These are phyloP conservation scores for Aspergillus indologenus DNA, from an alignment of 495 filamentous ascomycete species.

Conservation along the genomic window DNA sequence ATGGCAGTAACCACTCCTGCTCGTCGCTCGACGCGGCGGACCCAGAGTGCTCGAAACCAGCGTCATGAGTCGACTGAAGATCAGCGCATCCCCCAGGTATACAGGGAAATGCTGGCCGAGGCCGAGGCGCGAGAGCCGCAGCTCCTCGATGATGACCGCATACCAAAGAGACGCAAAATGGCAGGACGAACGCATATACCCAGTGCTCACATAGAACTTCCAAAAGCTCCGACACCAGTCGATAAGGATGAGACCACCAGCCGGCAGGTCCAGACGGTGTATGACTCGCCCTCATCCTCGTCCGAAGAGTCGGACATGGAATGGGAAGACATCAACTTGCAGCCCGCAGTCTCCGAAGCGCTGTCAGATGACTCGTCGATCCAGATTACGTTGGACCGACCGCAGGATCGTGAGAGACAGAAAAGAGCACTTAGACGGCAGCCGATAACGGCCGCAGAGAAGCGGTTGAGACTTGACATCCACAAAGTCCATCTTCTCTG, in stretches of 20 bases:
- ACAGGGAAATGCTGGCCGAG: constrained; percentile 66
- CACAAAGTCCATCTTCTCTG: constrained; percentile 88
- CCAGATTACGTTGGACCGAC: constrained; percentile 57
- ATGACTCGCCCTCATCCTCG: constrained; percentile 42
- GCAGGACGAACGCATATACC: constrained; percentile 24
- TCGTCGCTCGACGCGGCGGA: neutral
- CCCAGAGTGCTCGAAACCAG: neutral
- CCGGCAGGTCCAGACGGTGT: constrained; percentile 39
- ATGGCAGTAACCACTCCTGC: neutral
- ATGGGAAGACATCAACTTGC: constrained; percentile 69
- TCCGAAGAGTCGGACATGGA: constrained; percentile 60
- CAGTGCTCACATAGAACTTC: constrained; percentile 3
- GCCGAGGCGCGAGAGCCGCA: constrained; percentile 46
- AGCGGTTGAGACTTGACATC: constrained; percentile 63
- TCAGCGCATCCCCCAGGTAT: constrained; percentile 51
- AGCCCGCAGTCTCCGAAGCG: constrained; percentile 31
- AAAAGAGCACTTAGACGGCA: constrained; percentile 47
- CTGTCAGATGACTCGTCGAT: constrained; percentile 39
- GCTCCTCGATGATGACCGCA: constrained; percentile 30
- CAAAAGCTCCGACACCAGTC: constrained; percentile 7
- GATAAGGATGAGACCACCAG: constrained; percentile 13
- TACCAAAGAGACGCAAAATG: constrained; percentile 45
- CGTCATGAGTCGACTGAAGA: neutral
- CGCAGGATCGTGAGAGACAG: constrained; percentile 33
- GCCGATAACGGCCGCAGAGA: constrained; percentile 66